These are phyloP conservation scores for Sarocladiaceae sp. DNA, from an alignment of 2,329 filamentous ascomycete genomes.

Conservation along the genomic window DNA sequence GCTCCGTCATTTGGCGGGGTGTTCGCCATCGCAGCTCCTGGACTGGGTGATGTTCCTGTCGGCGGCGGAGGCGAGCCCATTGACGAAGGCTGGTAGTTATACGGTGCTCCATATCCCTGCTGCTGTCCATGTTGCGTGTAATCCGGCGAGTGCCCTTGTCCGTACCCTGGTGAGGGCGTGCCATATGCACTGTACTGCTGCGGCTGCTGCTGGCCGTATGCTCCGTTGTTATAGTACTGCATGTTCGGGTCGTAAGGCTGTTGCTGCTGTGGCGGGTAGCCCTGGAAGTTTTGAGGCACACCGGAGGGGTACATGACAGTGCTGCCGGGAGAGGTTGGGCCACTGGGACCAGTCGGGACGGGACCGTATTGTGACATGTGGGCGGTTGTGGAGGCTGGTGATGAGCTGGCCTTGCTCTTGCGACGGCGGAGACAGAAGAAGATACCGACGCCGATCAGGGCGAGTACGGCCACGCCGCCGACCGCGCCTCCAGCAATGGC, in stretches of 20 bases:
- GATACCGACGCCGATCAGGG: conserved; percentile 32
- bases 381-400: conserved; percentile 15
- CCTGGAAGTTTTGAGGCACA: conserved; percentile 18
- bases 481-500: conserved; percentile 43
- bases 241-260: conserved; percentile 18
- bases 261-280: conserved; percentile 14
- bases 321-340: conserved; percentile 18
- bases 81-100: conserved; percentile 17
- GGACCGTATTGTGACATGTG: conserved; percentile 15
- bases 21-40: conserved; percentile 13
- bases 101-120: conserved; percentile 13
- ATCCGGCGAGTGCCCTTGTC: conserved; percentile 10
- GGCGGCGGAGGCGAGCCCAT: conserved; percentile 19
- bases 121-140: conserved; percentile 12
- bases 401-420: conserved; percentile 16
- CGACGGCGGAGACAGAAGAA: conserved; percentile 38
- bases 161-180: conserved; percentile 11
- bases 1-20: conserved; percentile 8
- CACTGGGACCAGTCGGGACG: conserved; percentile 15
- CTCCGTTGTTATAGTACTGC: conserved; percentile 7
- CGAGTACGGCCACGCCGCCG: conserved; percentile 38
- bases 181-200: conserved; percentile 10
- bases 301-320: conserved; percentile 22
- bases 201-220: neutral
- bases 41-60: conserved; percentile 25